phyloP scores from a whole-genome alignment of 768 basidiomycete genomes.

The Psilocybe azurescens region DNA sequence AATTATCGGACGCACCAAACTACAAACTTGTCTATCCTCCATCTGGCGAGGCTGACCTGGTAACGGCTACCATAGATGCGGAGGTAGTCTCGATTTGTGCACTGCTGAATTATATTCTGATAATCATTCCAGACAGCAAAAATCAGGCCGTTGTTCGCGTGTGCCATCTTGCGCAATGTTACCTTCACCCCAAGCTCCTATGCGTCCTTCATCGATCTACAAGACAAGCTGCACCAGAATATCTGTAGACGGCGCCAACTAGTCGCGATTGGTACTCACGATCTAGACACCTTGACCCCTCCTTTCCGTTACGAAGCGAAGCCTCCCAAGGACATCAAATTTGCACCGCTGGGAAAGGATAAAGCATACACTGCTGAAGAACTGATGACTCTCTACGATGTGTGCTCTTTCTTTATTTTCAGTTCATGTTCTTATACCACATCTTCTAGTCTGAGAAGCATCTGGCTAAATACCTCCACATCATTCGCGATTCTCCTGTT shows the following conservation, averaged over 20 bases:
- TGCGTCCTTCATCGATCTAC: slow-evolving; percentile 97
- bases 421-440: neutral
- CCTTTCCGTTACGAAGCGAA: slow-evolving; percentile 90
- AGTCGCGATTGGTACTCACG: slow-evolving; percentile 97
- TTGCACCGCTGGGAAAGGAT: slow-evolving; percentile 83
- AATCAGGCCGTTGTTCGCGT: slow-evolving; percentile 91
- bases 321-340: slow-evolving; percentile 88
- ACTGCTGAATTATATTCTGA: slow-evolving; percentile 1
- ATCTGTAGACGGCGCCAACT: slow-evolving; percentile 88
- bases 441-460: slow-evolving; percentile 84
- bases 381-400: slow-evolving; percentile 94
- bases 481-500: slow-evolving; percentile 93
- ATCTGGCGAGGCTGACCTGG: slow-evolving; percentile 65
- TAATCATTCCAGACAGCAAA: slow-evolving; percentile 60
- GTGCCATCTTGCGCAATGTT: slow-evolving; percentile 88
- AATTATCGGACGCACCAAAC: slow-evolving; percentile 64
- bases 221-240: slow-evolving; percentile 98
- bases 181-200: slow-evolving; percentile 89
- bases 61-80: slow-evolving; percentile 71
- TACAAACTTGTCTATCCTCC: slow-evolving; percentile 79
- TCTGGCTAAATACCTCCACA: slow-evolving; percentile 84
- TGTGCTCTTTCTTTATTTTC: slow-evolving; percentile 34
- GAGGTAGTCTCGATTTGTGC: slow-evolving; percentile 57
- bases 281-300: slow-evolving; percentile 84
- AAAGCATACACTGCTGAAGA: slow-evolving; percentile 85